Evolutionary conservation across 2,329 filamentous ascomycete genomes (phyloP).

Genomic region (Ustulina deusta): DNA sequence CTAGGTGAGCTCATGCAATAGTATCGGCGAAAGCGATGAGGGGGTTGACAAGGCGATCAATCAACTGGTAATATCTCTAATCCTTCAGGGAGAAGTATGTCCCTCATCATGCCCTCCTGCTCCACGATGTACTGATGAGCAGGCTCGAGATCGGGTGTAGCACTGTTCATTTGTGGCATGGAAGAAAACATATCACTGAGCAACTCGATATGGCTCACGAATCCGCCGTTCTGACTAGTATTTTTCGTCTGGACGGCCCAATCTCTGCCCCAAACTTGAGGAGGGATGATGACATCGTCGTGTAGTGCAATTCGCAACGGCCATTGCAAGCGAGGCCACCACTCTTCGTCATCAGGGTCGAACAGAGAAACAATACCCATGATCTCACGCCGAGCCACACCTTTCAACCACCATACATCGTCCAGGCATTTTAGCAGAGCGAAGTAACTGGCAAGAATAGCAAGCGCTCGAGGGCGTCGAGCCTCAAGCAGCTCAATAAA

Average conservation of each 20-base stretch:
- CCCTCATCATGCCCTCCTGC: conserved; percentile 39
- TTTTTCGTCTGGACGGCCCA: conserved; percentile 59
- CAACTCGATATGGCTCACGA: conserved; percentile 61
- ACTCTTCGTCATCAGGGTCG: conserved; percentile 65
- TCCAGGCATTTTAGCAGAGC: conserved; percentile 72
- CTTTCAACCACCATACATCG: conserved; percentile 76
- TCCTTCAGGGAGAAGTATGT: conserved; percentile 40
- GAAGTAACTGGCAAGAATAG: conserved; percentile 75
- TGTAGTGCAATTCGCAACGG: conserved; percentile 70
- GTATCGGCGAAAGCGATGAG: not conserved
- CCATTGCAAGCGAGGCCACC: conserved; percentile 73
- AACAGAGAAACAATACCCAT: conserved; percentile 71
- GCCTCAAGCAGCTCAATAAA: conserved; percentile 71
- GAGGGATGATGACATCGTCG: conserved; percentile 64
- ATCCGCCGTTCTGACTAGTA: conserved; percentile 49
- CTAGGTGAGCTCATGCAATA: not conserved
- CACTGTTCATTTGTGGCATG: conserved; percentile 42
- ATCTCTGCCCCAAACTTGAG: conserved; percentile 68
- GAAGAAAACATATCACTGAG: conserved; percentile 56
- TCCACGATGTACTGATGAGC: conserved; percentile 40
- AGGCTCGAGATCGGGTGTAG: conserved; percentile 37
- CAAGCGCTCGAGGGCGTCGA: conserved; percentile 70
- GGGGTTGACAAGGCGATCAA: conserved; percentile 21
- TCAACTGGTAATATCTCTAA: conserved; percentile 41
- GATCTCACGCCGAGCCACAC: conserved; percentile 74